Evolutionary conservation across 139 green algal species (phyloP).

Genomic region (Chlamydomonas incerta): DNA sequence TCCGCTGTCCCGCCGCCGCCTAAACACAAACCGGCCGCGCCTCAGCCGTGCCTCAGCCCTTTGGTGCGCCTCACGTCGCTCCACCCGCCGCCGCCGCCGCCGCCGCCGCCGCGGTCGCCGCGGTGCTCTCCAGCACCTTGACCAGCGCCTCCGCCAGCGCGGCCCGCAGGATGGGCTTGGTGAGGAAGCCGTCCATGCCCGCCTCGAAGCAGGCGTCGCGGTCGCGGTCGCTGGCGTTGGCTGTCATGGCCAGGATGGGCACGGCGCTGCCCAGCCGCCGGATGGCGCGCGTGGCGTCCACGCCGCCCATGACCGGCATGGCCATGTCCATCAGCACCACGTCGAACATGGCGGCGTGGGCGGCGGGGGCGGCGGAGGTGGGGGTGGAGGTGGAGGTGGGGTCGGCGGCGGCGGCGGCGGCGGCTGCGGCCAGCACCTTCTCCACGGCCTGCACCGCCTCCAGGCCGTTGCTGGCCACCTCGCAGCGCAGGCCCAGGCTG

Average conservation of each 20-base stretch:
- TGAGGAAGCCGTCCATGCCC: conserved; percentile 94
- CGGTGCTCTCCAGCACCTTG: neutral
- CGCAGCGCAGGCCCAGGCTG: conserved; percentile 69
- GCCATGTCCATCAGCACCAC: conserved; percentile 84
- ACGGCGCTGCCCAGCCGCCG: conserved; percentile 60
- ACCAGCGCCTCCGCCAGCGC: conserved; percentile 59
- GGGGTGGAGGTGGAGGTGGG: no score
- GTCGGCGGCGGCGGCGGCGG: neutral
- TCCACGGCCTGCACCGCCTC: conserved; percentile 77
- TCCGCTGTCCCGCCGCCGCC: no score
- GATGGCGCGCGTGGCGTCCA: conserved; percentile 83
- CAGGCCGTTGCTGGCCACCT: conserved; percentile 76
- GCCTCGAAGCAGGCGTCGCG: conserved; percentile 79
- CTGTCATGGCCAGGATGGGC: conserved; percentile 94
- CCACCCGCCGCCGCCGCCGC: no score
- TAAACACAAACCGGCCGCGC: no score
- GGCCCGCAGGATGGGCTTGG: conserved; percentile 86
- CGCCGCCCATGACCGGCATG: conserved; percentile 93
- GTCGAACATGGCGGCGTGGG: conserved; percentile 14
- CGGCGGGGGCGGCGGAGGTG: no score
- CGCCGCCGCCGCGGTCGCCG: neutral
- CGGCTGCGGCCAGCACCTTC: neutral
- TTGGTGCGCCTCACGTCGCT: no score
- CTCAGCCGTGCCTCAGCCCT: no score
- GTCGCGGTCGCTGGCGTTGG: conserved; percentile 84